Percentiles rank a stretch among this genome's conserved stretches.
phyloP scores from a whole-genome alignment of 495 filamentous ascomycete species.

The Neurospora sp. region DNA sequence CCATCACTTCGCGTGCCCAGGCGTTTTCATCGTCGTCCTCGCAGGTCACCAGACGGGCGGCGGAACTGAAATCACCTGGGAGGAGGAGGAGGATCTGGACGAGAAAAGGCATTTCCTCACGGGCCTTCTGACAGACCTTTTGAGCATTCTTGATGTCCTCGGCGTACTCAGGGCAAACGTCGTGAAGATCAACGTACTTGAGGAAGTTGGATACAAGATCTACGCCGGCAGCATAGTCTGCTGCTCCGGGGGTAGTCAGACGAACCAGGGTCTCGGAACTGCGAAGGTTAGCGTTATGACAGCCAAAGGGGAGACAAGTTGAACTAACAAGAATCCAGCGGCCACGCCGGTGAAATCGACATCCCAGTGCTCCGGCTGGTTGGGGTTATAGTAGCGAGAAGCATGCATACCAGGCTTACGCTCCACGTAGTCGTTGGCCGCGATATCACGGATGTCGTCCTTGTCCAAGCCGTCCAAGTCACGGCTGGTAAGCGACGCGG shows the following conservation, averaged over 20 bases:
- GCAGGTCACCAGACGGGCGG: constrained; percentile 22
- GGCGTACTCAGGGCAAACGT: constrained; percentile 74
- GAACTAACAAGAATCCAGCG: constrained; percentile 64
- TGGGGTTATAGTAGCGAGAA: constrained; percentile 35
- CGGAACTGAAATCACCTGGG: constrained; percentile 69
- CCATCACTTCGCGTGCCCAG: not conserved
- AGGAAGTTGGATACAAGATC: constrained; percentile 73
- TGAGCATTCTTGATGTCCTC: constrained; percentile 57
- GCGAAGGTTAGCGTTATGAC: constrained; percentile 1
- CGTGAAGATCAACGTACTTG: constrained; percentile 74
- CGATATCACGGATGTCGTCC: constrained; percentile 51
- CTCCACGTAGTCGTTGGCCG: constrained; percentile 49
- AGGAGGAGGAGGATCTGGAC: constrained; percentile 36
- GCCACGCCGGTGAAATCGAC: constrained; percentile 74
- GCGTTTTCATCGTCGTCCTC: constrained; percentile 3
- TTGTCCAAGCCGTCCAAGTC: constrained; percentile 42
- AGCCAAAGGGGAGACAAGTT: not conserved
- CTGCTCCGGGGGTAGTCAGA: constrained; percentile 12
- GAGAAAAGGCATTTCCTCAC: constrained; percentile 53
- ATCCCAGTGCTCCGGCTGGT: constrained; percentile 44
- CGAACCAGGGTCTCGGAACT: constrained; percentile 7
- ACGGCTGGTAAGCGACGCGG: constrained; percentile 41
- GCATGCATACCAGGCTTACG: constrained; percentile 15
- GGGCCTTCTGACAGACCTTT: constrained; percentile 55
- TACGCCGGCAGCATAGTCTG: constrained; percentile 12